phyloP scores from a whole-genome alignment of 768 basidiomycete genomes.

The Sutorius australiensis region DNA sequence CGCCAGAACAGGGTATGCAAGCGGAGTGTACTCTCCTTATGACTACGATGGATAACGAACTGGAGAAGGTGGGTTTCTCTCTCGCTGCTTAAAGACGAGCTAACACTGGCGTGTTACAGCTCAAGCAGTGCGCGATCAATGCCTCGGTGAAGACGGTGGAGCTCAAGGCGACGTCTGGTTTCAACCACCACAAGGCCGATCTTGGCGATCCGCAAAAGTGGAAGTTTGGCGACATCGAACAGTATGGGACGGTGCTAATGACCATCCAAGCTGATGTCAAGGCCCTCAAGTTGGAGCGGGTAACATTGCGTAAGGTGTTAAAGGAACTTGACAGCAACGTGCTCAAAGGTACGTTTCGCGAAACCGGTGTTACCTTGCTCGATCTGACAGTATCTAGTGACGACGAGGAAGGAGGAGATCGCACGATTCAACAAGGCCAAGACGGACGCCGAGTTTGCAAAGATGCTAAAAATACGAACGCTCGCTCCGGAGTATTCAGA shows the following conservation, averaged over 20 bases:
- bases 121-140: conserved; percentile 39
- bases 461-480: conserved; percentile 67
- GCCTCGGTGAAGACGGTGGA: conserved; percentile 35
- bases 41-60: conserved; percentile 43
- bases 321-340: conserved; percentile 61
- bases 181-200: conserved; percentile 42
- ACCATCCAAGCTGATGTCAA: conserved; percentile 50
- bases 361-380: background rate
- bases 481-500: conserved; percentile 88
- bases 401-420: conserved; percentile 81
- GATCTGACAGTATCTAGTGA: conserved; percentile 44
- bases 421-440: conserved; percentile 74
- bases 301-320: conserved; percentile 39
- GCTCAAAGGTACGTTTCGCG: conserved; percentile 52
- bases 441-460: conserved; percentile 74
- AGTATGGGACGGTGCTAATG: conserved; percentile 40
- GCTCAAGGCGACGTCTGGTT: conserved; percentile 35
- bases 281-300: conserved; percentile 42
- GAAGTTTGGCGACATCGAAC: conserved; percentile 47
- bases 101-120: conserved; percentile 30
- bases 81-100: background rate
- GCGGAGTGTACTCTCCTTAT: conserved; percentile 56
- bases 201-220: conserved; percentile 49
- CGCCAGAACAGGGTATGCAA: conserved; percentile 61
- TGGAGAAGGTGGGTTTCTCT: conserved; percentile 50